A percentile compares a stretch with the other conserved stretches of the same genome.
Conservation (phyloP, 1,284 basidiomycete species). For the Testicularia cyperi region DNA sequence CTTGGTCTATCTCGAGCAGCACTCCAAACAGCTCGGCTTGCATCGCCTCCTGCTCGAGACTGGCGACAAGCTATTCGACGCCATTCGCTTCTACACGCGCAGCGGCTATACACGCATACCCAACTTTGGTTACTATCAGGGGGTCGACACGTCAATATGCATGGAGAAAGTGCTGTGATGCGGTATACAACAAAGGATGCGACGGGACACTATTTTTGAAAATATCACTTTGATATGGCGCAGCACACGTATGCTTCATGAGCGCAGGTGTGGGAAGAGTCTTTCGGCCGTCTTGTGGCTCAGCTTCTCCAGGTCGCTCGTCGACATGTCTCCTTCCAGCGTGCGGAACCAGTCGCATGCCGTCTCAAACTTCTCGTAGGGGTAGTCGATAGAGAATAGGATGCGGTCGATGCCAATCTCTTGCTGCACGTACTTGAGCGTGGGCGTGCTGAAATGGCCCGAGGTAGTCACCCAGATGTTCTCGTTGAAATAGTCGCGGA, state of each 20-base stretch:
- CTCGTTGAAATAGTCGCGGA: constrained; percentile 49
- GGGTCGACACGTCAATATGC: constrained; percentile 18
- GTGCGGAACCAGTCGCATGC: constrained; percentile 56
- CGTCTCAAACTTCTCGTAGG: constrained; percentile 58
- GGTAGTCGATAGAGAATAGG: constrained; percentile 60
- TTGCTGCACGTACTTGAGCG: constrained; percentile 46
- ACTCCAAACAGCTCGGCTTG: constrained; percentile 6
- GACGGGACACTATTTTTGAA: too few relatives aligned
- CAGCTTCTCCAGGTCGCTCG: constrained; percentile 31
- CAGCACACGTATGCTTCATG: too few relatives aligned
- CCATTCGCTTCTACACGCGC: constrained; percentile 24
- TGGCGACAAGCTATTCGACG: constrained; percentile 16
- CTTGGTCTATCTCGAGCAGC: constrained; percentile 15
- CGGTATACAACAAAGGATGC: too few relatives aligned
- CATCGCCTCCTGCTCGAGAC: constrained; percentile 19
- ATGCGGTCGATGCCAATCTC: constrained; percentile 56
- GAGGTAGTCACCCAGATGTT: constrained; percentile 56
- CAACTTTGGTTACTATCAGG: constrained; percentile 30
- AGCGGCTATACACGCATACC: constrained; percentile 13
- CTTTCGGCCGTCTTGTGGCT: constrained; percentile 36
- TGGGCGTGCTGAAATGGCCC: constrained; percentile 46
- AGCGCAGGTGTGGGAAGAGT: constrained; percentile 31
- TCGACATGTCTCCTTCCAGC: constrained; percentile 24
- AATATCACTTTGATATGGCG: too few relatives aligned
- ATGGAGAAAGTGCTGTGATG: constrained; percentile 24